Evolutionary conservation across 2,329 filamentous ascomycete genomes (phyloP).

Genomic region (Colletotrichum falcatum): DNA sequence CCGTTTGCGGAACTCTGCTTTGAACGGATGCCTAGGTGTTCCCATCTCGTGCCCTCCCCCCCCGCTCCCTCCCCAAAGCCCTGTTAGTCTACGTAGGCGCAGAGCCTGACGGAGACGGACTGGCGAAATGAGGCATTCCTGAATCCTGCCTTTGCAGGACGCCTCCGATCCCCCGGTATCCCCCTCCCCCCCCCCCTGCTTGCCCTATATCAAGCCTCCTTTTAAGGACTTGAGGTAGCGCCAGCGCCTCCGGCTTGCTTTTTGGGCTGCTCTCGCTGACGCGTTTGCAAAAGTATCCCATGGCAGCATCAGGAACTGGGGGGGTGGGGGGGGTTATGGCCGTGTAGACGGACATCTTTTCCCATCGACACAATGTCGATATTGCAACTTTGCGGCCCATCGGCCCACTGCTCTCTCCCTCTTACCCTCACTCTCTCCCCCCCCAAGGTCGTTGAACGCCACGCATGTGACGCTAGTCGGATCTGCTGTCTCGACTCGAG

Average conservation of each 20-base stretch:
- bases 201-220: conserved; percentile 14
- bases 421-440: too few relatives aligned
- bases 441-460: not conserved
- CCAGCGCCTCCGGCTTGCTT: conserved; percentile 30
- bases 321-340: not conserved
- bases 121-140: conserved; percentile 29
- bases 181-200: not conserved
- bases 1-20: conserved; percentile 14
- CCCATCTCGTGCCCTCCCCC: conserved; percentile 8
- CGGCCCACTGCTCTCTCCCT: not conserved
- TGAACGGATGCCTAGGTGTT: conserved; percentile 4
- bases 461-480: conserved; percentile 16
- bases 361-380: conserved; percentile 9
- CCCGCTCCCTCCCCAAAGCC: too few relatives aligned
- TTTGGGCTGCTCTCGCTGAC: conserved; percentile 28
- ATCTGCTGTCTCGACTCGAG: not conserved
- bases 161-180: too few relatives aligned
- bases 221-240: not conserved
- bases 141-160: not conserved
- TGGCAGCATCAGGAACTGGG: not conserved
- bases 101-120: not conserved
- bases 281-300: not conserved
- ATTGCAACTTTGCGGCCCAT: conserved; percentile 9
- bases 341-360: conserved; percentile 12
- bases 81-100: conserved; percentile 20